phyloP scores from a whole-genome alignment of 208 protist genomes.

The Leishmania aethiopica region DNA sequence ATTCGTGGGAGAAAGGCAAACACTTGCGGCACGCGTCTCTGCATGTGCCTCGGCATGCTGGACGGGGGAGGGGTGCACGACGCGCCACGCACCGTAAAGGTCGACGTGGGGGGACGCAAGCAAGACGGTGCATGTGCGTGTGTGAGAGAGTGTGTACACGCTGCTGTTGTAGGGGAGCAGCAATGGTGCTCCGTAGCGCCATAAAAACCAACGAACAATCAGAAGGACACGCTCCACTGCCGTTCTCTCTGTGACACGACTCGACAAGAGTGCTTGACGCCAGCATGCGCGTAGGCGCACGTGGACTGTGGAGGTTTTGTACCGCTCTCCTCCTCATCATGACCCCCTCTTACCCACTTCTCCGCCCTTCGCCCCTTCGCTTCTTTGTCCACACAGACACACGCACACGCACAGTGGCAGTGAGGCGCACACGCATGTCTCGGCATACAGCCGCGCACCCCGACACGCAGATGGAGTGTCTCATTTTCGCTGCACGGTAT shows the following conservation, averaged over 20 bases:
- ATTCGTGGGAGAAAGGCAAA: background rate
- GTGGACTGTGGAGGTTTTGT: background rate
- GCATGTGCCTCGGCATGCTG: background rate
- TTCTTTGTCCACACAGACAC: background rate
- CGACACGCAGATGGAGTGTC: background rate
- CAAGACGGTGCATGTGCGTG: background rate
- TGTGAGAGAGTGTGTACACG: background rate
- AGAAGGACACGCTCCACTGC: background rate
- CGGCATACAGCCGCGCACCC: background rate
- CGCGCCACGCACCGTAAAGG: background rate
- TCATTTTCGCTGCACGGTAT: conserved; percentile 16
- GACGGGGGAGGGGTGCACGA: background rate
- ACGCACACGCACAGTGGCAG: background rate
- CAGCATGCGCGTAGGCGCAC: background rate
- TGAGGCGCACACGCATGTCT: background rate
- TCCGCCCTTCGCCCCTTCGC: background rate
- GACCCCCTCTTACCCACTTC: background rate
- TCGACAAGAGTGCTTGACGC: background rate
- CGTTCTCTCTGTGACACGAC: background rate
- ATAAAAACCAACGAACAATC: background rate
- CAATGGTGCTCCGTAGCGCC: background rate
- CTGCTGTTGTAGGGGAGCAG: background rate
- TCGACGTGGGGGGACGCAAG: background rate
- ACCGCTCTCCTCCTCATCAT: background rate
- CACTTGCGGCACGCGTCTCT: background rate